Percentiles rank a stretch among this genome's conserved stretches.
These are phyloP conservation scores for Candida pseudofarinosa DNA, from an alignment of 805 yeast genomes.

Conservation along the genomic window DNA sequence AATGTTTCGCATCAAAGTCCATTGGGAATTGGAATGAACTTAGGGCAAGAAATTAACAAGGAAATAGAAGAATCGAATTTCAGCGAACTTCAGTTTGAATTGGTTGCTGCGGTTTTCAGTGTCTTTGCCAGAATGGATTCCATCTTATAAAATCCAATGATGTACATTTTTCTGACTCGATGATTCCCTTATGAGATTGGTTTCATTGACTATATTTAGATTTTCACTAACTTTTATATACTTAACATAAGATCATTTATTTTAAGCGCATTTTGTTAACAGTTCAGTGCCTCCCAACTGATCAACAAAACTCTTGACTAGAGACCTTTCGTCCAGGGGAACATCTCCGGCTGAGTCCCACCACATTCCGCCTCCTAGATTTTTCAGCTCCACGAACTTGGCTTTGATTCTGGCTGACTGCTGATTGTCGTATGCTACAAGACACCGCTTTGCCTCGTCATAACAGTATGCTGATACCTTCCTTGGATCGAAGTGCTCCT, in stretches of 20 bases:
- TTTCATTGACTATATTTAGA: background rate
- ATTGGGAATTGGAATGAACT: constrained; percentile 67
- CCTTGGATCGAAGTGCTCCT: constrained; percentile 43
- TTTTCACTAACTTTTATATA: background rate
- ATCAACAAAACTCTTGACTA: constrained; percentile 44
- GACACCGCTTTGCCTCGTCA: constrained; percentile 27
- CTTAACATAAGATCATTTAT: background rate
- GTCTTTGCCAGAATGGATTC: constrained; percentile 93
- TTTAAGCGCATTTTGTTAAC: constrained; percentile 11
- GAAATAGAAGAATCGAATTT: constrained; percentile 51
- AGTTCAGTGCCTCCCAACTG: constrained; percentile 23
- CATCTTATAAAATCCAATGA: constrained; percentile 45
- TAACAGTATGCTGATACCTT: constrained; percentile 52
- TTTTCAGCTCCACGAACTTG: constrained; percentile 41
- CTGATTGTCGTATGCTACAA: constrained; percentile 66
- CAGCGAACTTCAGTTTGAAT: constrained; percentile 71
- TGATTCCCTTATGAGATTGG: constrained; percentile 1
- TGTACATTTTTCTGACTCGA: background rate
- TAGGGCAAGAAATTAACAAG: constrained; percentile 49
- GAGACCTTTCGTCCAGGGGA: constrained; percentile 27
- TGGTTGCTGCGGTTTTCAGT: constrained; percentile 86
- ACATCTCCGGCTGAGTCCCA: constrained; percentile 90
- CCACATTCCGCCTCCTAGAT: constrained; percentile 84
- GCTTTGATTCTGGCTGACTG: constrained; percentile 56
- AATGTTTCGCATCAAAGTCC: constrained; percentile 49